These are phyloP conservation scores for Linnemannia zychae DNA, from an alignment of 192 early-diverging fungal genomes.

Conservation along the genomic window DNA sequence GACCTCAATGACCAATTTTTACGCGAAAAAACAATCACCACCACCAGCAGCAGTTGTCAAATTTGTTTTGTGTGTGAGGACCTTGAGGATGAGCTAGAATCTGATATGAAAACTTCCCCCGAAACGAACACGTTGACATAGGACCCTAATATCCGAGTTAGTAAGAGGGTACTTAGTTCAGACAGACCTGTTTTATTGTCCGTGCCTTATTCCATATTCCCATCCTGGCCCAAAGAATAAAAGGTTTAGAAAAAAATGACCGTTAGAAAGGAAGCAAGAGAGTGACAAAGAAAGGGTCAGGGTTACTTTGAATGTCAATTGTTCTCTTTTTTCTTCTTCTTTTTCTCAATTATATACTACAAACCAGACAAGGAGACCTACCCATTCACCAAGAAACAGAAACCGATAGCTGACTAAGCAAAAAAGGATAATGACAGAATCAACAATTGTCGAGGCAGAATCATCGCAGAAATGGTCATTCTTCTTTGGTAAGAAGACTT, in stretches of 20 bases:
- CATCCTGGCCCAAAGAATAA: neutral
- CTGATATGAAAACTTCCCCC: neutral
- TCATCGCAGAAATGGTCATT: neutral
- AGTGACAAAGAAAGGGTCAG: no score
- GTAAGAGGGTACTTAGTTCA: neutral
- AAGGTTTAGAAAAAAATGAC: neutral
- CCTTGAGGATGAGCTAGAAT: slow-evolving; percentile 22
- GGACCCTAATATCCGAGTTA: neutral
- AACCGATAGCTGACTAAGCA: neutral
- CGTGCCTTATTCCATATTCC: slow-evolving; percentile 6
- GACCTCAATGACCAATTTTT: no score
- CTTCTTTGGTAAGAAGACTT: slow-evolving; percentile 8
- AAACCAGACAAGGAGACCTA: neutral
- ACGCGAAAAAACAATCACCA: no score
- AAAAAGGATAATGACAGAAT: neutral
- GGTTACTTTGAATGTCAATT: neutral
- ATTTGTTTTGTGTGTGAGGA: no score
- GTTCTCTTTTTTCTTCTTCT: neutral
- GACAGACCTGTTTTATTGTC: neutral
- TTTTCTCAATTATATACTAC: neutral
- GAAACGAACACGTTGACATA: neutral
- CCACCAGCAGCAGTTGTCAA: no score
- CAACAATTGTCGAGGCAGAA: neutral
- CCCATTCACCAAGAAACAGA: no score
- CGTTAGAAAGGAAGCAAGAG: neutral